Evolutionary conservation across 2,329 filamentous ascomycete species (phyloP), one percentile per base, ranked within the genome.

Genomic region (Colletotrichum coccodes): DNA sequence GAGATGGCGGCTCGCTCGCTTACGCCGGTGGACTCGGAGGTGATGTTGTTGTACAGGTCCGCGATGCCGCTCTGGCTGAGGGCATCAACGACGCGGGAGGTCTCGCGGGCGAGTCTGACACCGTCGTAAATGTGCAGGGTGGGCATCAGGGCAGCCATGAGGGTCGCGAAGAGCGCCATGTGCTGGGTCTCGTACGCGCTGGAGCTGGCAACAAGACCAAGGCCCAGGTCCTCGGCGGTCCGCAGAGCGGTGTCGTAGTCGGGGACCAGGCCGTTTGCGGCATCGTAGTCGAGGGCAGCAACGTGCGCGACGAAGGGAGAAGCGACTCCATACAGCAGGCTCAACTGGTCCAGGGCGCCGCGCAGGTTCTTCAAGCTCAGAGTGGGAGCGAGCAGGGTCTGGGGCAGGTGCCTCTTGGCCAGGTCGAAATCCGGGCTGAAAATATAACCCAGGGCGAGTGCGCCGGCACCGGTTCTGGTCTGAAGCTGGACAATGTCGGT

Each of bases 391-490:
- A 99, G 83, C 71, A 99, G 90, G 18, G 94, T 91, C 86, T 99
- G 96, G 3, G 96, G 95, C 67, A 98, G 91, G 78, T 96, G 91
- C 73, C 95, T 91, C 87, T 96, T 98, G 84, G 89, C 90, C 76
- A 97, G 82, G 79, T 98, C 95, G 76, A 97, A 98, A 82, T 99
- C 96, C 76, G 94, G 94, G 70, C 95, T 98, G 86, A 98, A 99
- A 79, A 98, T 93, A 83, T 99, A 99, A 65, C 96, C 96, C 56
- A 99, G 88, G 26, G 96, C 94, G 77, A 98, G 92, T 72, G 93
- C 91, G 64, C 95, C 96, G 60, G 96, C 96, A 68, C 96, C 96
- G 64, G 92, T 89, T 61, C 96, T 89, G 49, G 95, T 97, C 84
- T 99, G 92, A 76, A 98, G 89, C 28, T 92, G 84, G 70, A 95